Conservation (phyloP, 2,329 filamentous ascomycete species). For the Penicillium thymicola region DNA sequence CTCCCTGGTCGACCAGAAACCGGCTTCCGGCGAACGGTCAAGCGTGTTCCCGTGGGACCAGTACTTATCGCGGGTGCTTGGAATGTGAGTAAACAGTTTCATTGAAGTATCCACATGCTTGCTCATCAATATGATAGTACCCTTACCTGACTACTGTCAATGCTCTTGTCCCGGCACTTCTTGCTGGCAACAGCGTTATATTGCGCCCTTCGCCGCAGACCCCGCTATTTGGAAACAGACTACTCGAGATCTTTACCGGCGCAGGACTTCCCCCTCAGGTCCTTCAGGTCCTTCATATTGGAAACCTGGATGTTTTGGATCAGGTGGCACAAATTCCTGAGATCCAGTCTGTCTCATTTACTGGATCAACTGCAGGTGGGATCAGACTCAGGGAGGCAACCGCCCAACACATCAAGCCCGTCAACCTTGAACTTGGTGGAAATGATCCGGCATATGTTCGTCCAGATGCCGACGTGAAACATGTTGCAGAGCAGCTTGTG, state of each 20-base stretch:
- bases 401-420: constrained; percentile 73
- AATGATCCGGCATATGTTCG: constrained; percentile 90
- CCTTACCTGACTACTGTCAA: constrained; percentile 89
- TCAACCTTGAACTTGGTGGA: constrained; percentile 84
- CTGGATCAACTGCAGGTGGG: constrained; percentile 81
- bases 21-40: constrained; percentile 83
- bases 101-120: not conserved
- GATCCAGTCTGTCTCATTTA: constrained; percentile 80
- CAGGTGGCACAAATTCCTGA: constrained; percentile 70
- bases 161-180: constrained; percentile 80
- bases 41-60: constrained; percentile 79
- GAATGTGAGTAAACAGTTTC: constrained; percentile 65
- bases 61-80: constrained; percentile 85
- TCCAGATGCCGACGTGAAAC: constrained; percentile 75
- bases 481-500: constrained; percentile 87
- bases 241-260: constrained; percentile 69
- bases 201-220: constrained; percentile 91
- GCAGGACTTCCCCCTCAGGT: constrained; percentile 78
- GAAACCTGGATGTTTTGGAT: constrained; percentile 71
- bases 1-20: constrained; percentile 77
- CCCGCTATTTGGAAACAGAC: constrained; percentile 78
- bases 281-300: constrained; percentile 83
- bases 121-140: constrained; percentile 57
- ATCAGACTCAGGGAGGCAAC: constrained; percentile 78
- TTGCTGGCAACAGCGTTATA: constrained; percentile 86